Conservation (phyloP, 352 stramenopile genomes). For the Phytophthora pini region DNA sequence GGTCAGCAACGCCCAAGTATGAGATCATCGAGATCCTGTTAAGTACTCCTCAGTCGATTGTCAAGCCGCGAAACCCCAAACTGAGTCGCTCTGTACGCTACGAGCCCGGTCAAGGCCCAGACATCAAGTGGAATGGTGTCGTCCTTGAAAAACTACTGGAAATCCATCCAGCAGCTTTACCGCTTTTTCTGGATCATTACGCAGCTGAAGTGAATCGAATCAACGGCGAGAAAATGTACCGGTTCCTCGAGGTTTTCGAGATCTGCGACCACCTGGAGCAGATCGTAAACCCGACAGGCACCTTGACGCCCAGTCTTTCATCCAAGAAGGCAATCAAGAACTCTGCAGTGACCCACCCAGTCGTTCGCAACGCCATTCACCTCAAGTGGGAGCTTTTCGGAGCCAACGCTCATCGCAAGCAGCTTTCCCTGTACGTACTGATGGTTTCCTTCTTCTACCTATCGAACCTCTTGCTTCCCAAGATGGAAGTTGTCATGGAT, state of each 20-base stretch:
- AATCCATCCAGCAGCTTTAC: constrained; percentile 44
- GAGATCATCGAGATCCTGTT: constrained; percentile 60
- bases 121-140: constrained; percentile 51
- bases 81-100: constrained; percentile 38
- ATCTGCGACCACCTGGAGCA: constrained; percentile 51
- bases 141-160: constrained; percentile 52
- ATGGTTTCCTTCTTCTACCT: constrained; percentile 65
- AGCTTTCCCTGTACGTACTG: constrained; percentile 52
- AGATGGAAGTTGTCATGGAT: constrained; percentile 44
- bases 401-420: constrained; percentile 39
- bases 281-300: constrained; percentile 43
- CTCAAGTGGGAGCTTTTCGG: constrained; percentile 68
- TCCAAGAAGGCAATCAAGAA: constrained; percentile 45
- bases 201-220: constrained; percentile 51
- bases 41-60: constrained; percentile 48
- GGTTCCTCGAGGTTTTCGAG: constrained; percentile 52
- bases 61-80: constrained; percentile 48
- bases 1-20: constrained; percentile 40
- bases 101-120: constrained; percentile 27
- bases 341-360: constrained; percentile 51
- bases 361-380: constrained; percentile 57
- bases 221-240: constrained; percentile 55
- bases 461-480: constrained; percentile 54
- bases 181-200: constrained; percentile 59
- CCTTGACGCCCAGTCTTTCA: constrained; percentile 32